A percentile compares a stretch with the other conserved stretches of the same genome.
Evolutionary conservation across 768 basidiomycete species (phyloP).

Genomic region (Russula sp.): DNA sequence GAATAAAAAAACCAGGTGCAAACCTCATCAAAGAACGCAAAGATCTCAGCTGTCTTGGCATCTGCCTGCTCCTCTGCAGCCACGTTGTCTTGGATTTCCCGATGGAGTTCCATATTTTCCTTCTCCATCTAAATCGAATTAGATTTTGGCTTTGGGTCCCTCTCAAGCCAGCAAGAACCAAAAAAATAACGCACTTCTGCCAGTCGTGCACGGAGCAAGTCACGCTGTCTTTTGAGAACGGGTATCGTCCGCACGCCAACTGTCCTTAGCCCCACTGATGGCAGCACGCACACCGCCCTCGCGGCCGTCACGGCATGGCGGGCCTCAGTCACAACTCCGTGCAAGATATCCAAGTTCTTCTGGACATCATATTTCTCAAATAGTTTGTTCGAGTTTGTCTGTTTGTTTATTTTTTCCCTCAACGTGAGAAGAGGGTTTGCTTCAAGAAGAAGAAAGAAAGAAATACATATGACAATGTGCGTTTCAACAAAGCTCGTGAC

Average conservation of each 20-base stretch:
- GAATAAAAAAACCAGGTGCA: constrained; percentile 4
- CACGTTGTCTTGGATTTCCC: constrained; percentile 43
- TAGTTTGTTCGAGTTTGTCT: constrained; percentile 64
- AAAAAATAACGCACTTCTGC: constrained; percentile 27
- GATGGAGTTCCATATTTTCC: constrained; percentile 43
- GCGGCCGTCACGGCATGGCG: constrained; percentile 43
- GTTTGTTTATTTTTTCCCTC: no score
- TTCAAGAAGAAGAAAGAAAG: no score
- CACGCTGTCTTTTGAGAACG: constrained; percentile 39
- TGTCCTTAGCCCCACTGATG: constrained; percentile 42
- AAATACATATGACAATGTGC: constrained; percentile 38
- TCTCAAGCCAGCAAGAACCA: background rate
- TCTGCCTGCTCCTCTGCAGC: constrained; percentile 41
- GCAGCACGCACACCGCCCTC: constrained; percentile 22
- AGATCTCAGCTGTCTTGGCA: constrained; percentile 36
- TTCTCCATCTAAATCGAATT: constrained; percentile 37
- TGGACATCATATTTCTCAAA: constrained; percentile 61
- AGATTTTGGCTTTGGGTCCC: background rate
- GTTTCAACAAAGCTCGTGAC: constrained; percentile 68
- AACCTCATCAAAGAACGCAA: constrained; percentile 51
- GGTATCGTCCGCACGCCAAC: constrained; percentile 64
- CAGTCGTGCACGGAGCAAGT: constrained; percentile 33
- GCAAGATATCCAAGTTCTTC: constrained; percentile 63
- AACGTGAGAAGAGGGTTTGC: no score
- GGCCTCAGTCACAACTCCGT: constrained; percentile 62